A percentile compares a stretch with the other conserved stretches of the same genome.
phyloP scores from a whole-genome alignment of 768 basidiomycete species.

The Tricholoma furcatifolium region DNA sequence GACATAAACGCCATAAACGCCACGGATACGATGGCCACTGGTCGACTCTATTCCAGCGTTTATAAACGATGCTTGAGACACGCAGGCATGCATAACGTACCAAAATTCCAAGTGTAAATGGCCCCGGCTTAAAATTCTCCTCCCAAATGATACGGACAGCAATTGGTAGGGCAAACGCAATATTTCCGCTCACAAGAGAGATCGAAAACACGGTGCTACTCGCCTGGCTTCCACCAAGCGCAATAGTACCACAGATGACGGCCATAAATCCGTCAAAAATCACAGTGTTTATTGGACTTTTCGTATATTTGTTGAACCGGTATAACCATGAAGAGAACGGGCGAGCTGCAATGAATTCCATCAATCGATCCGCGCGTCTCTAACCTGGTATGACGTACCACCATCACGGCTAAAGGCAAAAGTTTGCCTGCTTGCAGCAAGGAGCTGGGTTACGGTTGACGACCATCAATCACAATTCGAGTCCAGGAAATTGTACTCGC shows the following conservation, averaged over 20 bases:
- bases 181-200: conserved; percentile 41
- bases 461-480: not conserved
- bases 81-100: conserved; percentile 16
- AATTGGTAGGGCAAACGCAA: conserved; percentile 58
- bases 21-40: conserved; percentile 46
- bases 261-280: conserved; percentile 47
- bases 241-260: conserved; percentile 52
- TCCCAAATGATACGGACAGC: conserved; percentile 44
- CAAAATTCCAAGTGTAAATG: conserved; percentile 49
- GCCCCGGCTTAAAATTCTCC: conserved; percentile 54
- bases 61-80: not conserved
- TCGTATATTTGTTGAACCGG: conserved; percentile 49
- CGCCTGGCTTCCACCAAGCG: conserved; percentile 58
- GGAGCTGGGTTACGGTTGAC: conserved; percentile 14
- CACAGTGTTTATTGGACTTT: conserved; percentile 58
- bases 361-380: not conserved
- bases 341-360: conserved; percentile 34
- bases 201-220: conserved; percentile 60
- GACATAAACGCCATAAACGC: conserved; percentile 57
- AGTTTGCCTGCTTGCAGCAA: conserved; percentile 48
- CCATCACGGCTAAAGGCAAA: conserved; percentile 73
- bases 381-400: conserved; percentile 24
- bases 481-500: conserved; percentile 21
- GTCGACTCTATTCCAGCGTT: conserved; percentile 37
- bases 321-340: conserved; percentile 64